Conservation (phyloP, 2,329 filamentous ascomycete genomes). For the Penicillium thymicola region DNA sequence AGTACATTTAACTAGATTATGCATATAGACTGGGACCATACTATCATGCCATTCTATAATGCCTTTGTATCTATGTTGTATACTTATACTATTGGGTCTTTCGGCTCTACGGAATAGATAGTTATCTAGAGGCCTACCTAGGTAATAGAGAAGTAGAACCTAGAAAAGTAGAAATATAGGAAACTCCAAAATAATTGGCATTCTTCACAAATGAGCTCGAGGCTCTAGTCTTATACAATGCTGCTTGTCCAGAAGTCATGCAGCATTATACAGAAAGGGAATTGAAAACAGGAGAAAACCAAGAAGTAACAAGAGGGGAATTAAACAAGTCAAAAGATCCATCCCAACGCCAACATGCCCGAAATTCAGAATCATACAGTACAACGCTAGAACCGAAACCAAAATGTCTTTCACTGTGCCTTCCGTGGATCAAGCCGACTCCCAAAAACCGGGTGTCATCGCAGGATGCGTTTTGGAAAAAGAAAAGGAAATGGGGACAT, state of each 20-base stretch:
- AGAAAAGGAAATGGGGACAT: slow-evolving; percentile 8
- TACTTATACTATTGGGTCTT: neutral
- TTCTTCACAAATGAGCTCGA: slow-evolving; percentile 3
- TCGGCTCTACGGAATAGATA: neutral
- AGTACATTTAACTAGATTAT: neutral
- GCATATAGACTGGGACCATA: neutral
- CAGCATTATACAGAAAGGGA: neutral
- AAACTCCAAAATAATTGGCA: slow-evolving; percentile 1
- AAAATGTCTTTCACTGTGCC: slow-evolving; percentile 19
- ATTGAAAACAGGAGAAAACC: slow-evolving; percentile 2
- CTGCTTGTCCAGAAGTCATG: neutral
- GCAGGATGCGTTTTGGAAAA: slow-evolving; percentile 14
- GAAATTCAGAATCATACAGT: slow-evolving; percentile 14
- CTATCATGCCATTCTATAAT: neutral
- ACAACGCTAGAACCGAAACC: slow-evolving; percentile 21
- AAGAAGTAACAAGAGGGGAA: slow-evolving; percentile 23
- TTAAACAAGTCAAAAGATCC: slow-evolving; percentile 15
- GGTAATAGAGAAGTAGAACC: neutral
- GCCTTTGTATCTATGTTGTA: neutral
- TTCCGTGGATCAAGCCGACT: slow-evolving; percentile 9
- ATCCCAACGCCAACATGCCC: slow-evolving; percentile 19
- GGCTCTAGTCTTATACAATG: neutral
- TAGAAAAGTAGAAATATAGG: neutral
- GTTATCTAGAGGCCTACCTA: neutral
- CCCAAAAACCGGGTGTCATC: neutral